A percentile compares a stretch with the other conserved stretches of the same genome.
These are phyloP conservation scores for Boletus insuetus DNA, from an alignment of 768 basidiomycete species.

Conservation along the genomic window DNA sequence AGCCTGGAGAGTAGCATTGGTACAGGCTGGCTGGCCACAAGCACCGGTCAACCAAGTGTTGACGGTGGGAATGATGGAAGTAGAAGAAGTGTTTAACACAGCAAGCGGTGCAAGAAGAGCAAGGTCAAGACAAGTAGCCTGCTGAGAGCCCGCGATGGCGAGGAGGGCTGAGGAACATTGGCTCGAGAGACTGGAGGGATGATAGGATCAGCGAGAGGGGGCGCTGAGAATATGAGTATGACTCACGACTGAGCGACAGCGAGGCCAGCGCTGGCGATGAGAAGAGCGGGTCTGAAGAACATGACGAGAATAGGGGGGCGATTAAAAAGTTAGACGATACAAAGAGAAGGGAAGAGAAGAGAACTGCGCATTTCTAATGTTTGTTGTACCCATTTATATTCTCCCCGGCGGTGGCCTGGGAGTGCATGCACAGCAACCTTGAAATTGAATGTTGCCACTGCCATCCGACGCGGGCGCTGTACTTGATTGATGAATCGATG, in stretches of 20 bases:
- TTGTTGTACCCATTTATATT: constrained; percentile 15
- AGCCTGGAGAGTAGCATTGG: constrained; percentile 54
- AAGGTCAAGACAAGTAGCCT: constrained; percentile 42
- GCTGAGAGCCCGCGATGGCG: constrained; percentile 36
- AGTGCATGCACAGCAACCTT: background rate
- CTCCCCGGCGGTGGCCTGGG: background rate
- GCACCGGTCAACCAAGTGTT: constrained; percentile 60
- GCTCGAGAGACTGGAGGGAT: constrained; percentile 11
- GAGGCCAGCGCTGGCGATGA: constrained; percentile 35
- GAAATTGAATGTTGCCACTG: no score
- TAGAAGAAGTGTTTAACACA: constrained; percentile 20
- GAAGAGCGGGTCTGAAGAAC: constrained; percentile 26
- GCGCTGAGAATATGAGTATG: background rate
- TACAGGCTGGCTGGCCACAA: constrained; percentile 53
- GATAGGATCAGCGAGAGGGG: background rate
- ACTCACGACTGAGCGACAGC: constrained; percentile 46
- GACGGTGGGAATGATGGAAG: constrained; percentile 42
- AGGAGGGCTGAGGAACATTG: constrained; percentile 49
- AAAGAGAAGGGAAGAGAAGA: background rate
- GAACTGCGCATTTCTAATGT: constrained; percentile 7
- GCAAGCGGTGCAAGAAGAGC: constrained; percentile 29
- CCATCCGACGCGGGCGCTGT: no score
- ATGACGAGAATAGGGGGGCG: constrained; percentile 2
- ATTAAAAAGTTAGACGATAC: background rate
- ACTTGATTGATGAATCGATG: no score